Percentiles rank a stretch among this genome's conserved stretches.
Conservation (phyloP, 495 filamentous ascomycete species). For the Trichodelitschia bisporula region DNA sequence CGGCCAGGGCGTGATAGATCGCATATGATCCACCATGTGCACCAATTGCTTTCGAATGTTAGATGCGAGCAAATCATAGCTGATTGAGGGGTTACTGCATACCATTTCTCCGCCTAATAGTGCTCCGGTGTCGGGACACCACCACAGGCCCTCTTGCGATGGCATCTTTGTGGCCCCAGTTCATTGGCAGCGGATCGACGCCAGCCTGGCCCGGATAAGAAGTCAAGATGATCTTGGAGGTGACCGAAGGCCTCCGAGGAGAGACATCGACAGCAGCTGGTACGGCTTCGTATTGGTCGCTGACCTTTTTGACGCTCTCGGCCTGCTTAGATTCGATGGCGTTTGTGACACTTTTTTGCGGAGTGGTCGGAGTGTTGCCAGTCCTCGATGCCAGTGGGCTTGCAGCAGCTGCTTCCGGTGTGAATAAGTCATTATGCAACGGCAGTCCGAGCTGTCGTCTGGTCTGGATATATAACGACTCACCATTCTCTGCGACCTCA, state of each 20-base stretch:
- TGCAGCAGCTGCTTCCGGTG: too few species aligned
- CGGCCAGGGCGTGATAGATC: constrained; percentile 83
- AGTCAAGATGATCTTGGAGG: constrained; percentile 49
- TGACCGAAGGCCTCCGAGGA: constrained; percentile 12
- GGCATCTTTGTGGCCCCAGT: constrained; percentile 67
- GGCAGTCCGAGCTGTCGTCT: too few species aligned
- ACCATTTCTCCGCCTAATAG: constrained; percentile 72
- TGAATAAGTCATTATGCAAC: too few species aligned
- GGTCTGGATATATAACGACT: too few species aligned
- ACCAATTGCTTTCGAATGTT: constrained; percentile 24
- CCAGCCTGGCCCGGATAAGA: constrained; percentile 89
- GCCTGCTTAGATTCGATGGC: constrained; percentile 1
- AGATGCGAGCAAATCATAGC: constrained; percentile 1
- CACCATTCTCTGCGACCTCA: constrained; percentile 20
- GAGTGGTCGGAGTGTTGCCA: too few species aligned
- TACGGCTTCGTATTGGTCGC: background rate
- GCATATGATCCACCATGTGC: constrained; percentile 96
- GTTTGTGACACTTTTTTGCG: constrained; percentile 3
- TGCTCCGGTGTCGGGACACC: constrained; percentile 49
- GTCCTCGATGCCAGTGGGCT: too few species aligned
- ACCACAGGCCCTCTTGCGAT: constrained; percentile 65
- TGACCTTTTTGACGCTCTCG: background rate
- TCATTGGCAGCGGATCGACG: constrained; percentile 68
- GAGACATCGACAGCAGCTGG: background rate
- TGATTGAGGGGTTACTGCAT: constrained; percentile 10